Conservation (phyloP, 495 filamentous ascomycete species). For the Aspergillus indologenus region DNA sequence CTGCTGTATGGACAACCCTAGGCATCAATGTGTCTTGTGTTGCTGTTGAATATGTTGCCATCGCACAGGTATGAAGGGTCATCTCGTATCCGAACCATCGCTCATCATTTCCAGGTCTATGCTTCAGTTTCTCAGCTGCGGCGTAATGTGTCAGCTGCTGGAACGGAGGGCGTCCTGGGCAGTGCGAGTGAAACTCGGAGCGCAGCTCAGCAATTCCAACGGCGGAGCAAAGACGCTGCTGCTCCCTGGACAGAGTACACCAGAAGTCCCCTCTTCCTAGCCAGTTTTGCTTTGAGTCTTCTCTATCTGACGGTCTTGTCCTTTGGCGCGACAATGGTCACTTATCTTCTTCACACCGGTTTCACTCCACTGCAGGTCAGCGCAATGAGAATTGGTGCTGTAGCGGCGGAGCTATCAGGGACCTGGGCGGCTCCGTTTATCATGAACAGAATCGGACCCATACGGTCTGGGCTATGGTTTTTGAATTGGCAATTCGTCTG, state of each 20-base stretch:
- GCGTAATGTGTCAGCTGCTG: slow-evolving; percentile 4
- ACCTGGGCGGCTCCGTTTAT: slow-evolving; percentile 49
- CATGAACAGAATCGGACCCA: slow-evolving; percentile 53
- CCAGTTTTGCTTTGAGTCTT: slow-evolving; percentile 53
- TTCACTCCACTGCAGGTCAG: slow-evolving; percentile 54
- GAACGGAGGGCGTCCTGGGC: not conserved
- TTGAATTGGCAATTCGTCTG: slow-evolving; percentile 58
- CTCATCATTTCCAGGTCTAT: slow-evolving; percentile 32
- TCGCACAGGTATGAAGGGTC: slow-evolving; percentile 40
- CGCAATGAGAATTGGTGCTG: slow-evolving; percentile 49
- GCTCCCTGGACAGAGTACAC: slow-evolving; percentile 41
- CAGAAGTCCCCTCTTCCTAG: slow-evolving; percentile 42
- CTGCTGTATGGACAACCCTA: slow-evolving; percentile 49
- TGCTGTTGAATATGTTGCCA: slow-evolving; percentile 55
- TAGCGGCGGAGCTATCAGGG: slow-evolving; percentile 47
- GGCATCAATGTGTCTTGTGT: slow-evolving; percentile 42
- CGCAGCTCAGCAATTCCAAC: not conserved
- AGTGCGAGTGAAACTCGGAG: not conserved
- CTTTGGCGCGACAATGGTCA: slow-evolving; percentile 59
- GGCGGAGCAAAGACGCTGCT: slow-evolving; percentile 14
- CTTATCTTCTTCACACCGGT: slow-evolving; percentile 54
- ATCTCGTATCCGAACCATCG: not conserved
- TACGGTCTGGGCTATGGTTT: slow-evolving; percentile 62
- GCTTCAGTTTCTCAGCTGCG: slow-evolving; percentile 36
- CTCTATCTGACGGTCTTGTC: slow-evolving; percentile 59